These are phyloP conservation scores for Lupinus albus DNA, from an alignment of 306 rosid species.

Conservation along the genomic window DNA sequence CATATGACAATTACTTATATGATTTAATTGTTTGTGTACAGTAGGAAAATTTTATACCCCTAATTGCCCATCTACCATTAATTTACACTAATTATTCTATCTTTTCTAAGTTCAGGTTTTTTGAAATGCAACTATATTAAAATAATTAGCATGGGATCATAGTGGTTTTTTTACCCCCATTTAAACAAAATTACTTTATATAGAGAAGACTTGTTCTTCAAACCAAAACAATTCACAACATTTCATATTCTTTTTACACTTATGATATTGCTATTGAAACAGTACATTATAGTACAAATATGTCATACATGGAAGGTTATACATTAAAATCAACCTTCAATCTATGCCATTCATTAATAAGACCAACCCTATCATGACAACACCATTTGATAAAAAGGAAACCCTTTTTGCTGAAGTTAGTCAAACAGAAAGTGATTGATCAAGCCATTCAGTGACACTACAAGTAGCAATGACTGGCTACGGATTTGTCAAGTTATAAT, in stretches of 20 bases:
- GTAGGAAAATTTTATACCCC: no score
- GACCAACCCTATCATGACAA: constrained; percentile 40
- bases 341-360: constrained; percentile 46
- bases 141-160: no score
- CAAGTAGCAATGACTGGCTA: constrained; percentile 38
- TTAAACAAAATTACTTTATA: no score
- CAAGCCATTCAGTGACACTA: constrained; percentile 42
- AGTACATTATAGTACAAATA: constrained; percentile 40
- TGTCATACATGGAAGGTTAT: constrained; percentile 42
- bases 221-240: neutral
- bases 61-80: no score
- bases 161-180: no score
- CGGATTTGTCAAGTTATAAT: constrained; percentile 50
- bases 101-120: no score
- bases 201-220: no score
- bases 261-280: constrained; percentile 32
- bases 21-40: no score
- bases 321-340: constrained; percentile 37
- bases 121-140: no score
- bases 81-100: no score
- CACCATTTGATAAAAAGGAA: constrained; percentile 45
- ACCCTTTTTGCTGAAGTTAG: constrained; percentile 48
- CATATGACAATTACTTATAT: no score
- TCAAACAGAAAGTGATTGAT: constrained; percentile 61
- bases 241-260: constrained; percentile 15